phyloP scores from a whole-genome alignment of 441 rosid genomes.

The Sinapis alba region DNA sequence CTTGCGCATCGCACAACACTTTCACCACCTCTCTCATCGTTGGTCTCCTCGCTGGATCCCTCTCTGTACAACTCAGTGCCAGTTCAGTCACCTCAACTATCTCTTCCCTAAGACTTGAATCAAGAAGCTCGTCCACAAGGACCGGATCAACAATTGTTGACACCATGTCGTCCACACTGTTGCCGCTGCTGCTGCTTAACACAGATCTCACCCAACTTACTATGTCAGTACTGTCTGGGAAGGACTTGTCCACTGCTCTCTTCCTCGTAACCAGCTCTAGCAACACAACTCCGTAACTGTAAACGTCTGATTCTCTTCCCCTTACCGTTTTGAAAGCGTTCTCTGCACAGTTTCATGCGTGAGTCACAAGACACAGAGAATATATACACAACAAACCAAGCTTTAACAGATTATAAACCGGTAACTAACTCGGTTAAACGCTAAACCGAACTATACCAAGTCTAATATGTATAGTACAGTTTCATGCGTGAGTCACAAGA shows the following conservation, averaged over 20 bases:
- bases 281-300: constrained; percentile 77
- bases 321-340: constrained; percentile 54
- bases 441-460: neutral
- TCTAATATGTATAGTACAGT: neutral
- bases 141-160: constrained; percentile 49
- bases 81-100: constrained; percentile 44
- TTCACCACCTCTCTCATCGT: constrained; percentile 78
- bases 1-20: constrained; percentile 43
- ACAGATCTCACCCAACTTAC: constrained; percentile 58
- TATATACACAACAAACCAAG: neutral
- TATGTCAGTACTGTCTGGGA: constrained; percentile 49
- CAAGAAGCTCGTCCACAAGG: constrained; percentile 51
- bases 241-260: constrained; percentile 57
- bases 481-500: neutral
- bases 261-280: constrained; percentile 72
- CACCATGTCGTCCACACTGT: constrained; percentile 37
- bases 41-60: constrained; percentile 62
- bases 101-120: constrained; percentile 51
- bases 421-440: neutral
- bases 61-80: constrained; percentile 61
- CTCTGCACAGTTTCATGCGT: constrained; percentile 47
- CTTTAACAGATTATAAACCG: constrained; percentile 12
- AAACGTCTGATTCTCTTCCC: constrained; percentile 76
- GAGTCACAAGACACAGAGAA: neutral
- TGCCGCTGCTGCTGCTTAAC: constrained; percentile 37